These are phyloP conservation scores for Lactarius hengduanensis DNA, from an alignment of 768 basidiomycete genomes.

Conservation along the genomic window DNA sequence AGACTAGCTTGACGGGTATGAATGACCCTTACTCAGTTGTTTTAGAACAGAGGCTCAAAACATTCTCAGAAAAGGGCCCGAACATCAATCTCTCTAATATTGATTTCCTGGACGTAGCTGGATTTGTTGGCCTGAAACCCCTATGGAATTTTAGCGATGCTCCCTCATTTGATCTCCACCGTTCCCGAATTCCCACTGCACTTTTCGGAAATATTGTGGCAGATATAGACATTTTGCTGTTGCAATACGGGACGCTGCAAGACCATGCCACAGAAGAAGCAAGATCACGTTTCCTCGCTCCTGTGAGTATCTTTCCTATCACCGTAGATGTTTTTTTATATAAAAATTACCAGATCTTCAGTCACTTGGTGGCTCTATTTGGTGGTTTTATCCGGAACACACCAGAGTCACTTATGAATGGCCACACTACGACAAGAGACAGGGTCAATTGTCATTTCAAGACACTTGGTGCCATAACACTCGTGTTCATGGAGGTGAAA, in stretches of 20 bases:
- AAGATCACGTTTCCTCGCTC: neutral
- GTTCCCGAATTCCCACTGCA: neutral
- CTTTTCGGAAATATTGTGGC: neutral
- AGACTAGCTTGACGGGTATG: neutral
- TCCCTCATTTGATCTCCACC: neutral
- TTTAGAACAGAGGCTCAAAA: neutral
- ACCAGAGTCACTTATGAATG: neutral
- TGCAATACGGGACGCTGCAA: neutral
- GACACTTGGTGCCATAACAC: neutral
- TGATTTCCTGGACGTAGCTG: too few relatives aligned
- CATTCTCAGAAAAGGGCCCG: neutral
- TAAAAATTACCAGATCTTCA: neutral
- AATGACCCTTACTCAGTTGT: neutral
- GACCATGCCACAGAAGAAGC: neutral
- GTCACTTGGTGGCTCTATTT: neutral
- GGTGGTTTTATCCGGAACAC: neutral
- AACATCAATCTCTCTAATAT: too few relatives aligned
- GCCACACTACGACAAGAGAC: neutral
- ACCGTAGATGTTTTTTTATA: neutral
- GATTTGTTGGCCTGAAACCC: neutral
- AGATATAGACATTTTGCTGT: neutral
- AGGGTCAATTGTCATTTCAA: neutral
- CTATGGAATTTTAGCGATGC: neutral
- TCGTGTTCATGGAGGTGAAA: too few relatives aligned
- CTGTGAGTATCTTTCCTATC: neutral